Evolutionary conservation across 2,329 filamentous ascomycete species (phyloP).

Genomic region (Aspergillus sp.): DNA sequence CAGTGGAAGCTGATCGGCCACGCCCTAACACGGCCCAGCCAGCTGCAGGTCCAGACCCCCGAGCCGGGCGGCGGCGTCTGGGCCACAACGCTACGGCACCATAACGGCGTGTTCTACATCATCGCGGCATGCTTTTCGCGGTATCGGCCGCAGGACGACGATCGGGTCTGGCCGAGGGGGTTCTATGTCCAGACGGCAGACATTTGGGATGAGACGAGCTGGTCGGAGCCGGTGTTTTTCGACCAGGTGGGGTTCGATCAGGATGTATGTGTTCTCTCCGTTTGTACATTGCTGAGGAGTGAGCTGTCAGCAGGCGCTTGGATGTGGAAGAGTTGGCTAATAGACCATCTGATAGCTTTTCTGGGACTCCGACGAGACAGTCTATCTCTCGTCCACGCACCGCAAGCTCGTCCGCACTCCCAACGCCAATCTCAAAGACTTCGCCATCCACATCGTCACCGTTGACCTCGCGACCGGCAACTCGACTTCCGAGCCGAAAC

Average conservation of each 20-base stretch:
- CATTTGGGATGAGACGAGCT: constrained; percentile 52
- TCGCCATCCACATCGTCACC: constrained; percentile 43
- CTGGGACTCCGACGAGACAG: constrained; percentile 52
- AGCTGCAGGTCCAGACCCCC: constrained; percentile 36
- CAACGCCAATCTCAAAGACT: constrained; percentile 49
- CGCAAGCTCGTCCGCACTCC: constrained; percentile 39
- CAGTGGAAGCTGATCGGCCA: constrained; percentile 41
- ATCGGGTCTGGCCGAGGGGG: constrained; percentile 53
- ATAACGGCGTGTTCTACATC: constrained; percentile 47
- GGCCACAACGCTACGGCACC: constrained; percentile 51
- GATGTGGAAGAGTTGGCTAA: not conserved
- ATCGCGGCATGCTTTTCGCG: constrained; percentile 46
- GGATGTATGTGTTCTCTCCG: constrained; percentile 40
- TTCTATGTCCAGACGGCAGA: constrained; percentile 56
- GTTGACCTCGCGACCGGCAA: constrained; percentile 33
- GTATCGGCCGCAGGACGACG: constrained; percentile 41
- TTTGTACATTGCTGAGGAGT: not conserved
- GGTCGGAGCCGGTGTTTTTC: constrained; percentile 57
- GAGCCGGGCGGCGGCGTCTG: constrained; percentile 42
- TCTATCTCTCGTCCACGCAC: constrained; percentile 49
- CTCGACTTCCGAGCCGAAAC: constrained; percentile 29
- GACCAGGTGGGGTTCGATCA: constrained; percentile 57
- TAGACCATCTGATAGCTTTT: constrained; percentile 37
- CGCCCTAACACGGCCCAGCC: constrained; percentile 32
- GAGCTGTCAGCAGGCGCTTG: too few relatives aligned